A percentile compares a stretch with the other conserved stretches of the same genome.
These are phyloP conservation scores for Podospora conica DNA, from an alignment of 495 filamentous ascomycete species.

Conservation along the genomic window DNA sequence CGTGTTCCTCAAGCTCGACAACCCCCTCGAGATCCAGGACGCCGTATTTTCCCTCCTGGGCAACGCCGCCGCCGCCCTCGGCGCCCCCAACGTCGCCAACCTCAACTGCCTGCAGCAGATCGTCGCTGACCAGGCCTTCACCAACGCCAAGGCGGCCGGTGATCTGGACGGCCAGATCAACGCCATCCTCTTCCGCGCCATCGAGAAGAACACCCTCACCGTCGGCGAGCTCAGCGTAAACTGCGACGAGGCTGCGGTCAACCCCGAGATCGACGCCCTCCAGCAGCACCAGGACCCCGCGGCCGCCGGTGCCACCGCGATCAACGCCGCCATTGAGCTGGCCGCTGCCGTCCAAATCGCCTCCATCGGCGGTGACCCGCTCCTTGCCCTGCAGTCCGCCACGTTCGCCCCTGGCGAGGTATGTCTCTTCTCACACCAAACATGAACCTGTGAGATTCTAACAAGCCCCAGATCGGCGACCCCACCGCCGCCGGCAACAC, in stretches of 20 bases:
- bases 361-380: constrained; percentile 52
- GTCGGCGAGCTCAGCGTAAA: constrained; percentile 49
- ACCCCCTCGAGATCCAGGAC: constrained; percentile 53
- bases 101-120: constrained; percentile 61
- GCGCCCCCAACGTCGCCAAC: constrained; percentile 52
- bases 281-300: constrained; percentile 62
- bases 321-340: constrained; percentile 25
- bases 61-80: constrained; percentile 50
- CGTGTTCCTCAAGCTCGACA: constrained; percentile 47
- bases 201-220: constrained; percentile 56
- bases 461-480: constrained; percentile 41
- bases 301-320: constrained; percentile 34
- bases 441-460: not conserved
- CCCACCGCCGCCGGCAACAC: constrained; percentile 52
- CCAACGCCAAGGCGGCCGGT: constrained; percentile 57
- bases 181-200: constrained; percentile 55
- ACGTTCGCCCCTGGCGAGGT: constrained; percentile 56
- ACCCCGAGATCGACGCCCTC: constrained; percentile 61
- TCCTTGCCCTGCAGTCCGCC: constrained; percentile 47
- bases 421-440: constrained; percentile 9
- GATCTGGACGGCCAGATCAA: constrained; percentile 51
- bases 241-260: constrained; percentile 56
- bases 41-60: constrained; percentile 61
- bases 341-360: constrained; percentile 50
- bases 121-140: constrained; percentile 63